Conservation (phyloP, 2,329 filamentous ascomycete species). For the Apiospora rasikravindrae region DNA sequence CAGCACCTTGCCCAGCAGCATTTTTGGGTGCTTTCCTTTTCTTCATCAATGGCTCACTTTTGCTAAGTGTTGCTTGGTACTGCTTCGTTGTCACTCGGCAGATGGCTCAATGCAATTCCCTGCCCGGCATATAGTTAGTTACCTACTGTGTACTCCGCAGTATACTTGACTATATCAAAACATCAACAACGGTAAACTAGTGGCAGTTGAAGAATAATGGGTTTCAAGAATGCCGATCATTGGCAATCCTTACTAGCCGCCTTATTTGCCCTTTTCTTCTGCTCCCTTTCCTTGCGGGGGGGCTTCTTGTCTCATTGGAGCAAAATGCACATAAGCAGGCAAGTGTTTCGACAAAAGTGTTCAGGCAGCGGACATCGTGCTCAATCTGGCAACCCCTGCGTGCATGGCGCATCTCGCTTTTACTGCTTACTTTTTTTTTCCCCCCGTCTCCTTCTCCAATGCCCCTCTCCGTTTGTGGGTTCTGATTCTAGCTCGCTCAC, state of each 20-base stretch:
- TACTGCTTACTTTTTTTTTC: neutral
- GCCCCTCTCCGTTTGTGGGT: neutral
- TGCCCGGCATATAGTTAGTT: neutral
- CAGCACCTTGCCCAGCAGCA: neutral
- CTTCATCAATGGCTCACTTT: no score
- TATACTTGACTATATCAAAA: neutral
- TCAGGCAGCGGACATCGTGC: neutral
- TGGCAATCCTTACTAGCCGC: neutral
- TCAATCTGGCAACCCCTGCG: constrained; percentile 10
- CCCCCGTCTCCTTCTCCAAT: neutral
- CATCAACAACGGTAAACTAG: neutral
- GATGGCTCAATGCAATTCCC: neutral
- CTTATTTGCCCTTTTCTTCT: neutral
- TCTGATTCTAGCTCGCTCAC: neutral
- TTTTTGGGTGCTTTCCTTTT: neutral
- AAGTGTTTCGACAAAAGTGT: constrained; percentile 10
- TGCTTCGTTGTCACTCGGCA: neutral
- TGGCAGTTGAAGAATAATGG: constrained; percentile 14
- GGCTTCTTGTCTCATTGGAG: neutral
- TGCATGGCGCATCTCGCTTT: neutral
- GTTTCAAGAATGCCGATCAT: neutral
- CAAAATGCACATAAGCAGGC: neutral
- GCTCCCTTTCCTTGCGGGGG: neutral
- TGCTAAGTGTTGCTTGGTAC: neutral
- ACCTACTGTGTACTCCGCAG: no score